Base-by-base conservation (phyloP, 2,329 filamentous ascomycete species). In the Ophiobolus disseminans region DNA sequence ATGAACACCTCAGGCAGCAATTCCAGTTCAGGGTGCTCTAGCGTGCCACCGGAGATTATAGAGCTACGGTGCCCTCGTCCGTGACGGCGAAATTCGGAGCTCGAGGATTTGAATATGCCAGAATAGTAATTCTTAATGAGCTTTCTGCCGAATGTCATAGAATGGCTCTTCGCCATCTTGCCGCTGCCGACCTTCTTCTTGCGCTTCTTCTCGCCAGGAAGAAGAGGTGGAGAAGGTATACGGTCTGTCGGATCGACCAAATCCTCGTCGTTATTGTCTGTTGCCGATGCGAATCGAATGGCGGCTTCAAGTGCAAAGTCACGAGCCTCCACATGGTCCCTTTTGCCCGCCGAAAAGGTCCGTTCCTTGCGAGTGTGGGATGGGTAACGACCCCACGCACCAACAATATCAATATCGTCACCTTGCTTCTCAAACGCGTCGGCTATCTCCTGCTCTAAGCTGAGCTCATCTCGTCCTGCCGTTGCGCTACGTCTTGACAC, bases 151-250 rank as follows among this genome's bases (percentile, higher is more conserved):
- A 78, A 75, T 0, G 69, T 75, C 64, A 76, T 72, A 1, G 74
- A 76, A 21, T 67, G 66, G 38, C 72, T 75, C 75, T 88, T 89
- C 17, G 89, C 80, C 30, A 86, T 86, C 57, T 90, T 85, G 46
- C 82, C 79, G 52, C 86, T 86, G 37, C 83, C 82, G 19, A 79
- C 76, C 68, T 88, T 87, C 63, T 88, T 85, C 45, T 75, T 66
- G 31, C 57, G 65, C 48, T 68, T 72, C 39, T 67, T 72, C 32
- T 65, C 56, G 1, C 61, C 61, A 4, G 60, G 58, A 4, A 58
- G 36, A 13, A 60, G 45, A 4, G 56, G 51, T 4, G 59, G 56
- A 6, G 63, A 60, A 1, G 55, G 46, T 10, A 57, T 45, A 19
- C 62, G 62, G 7, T 62, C 53, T 1, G 47, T 57, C 13, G 67